Percentiles rank a stretch among this genome's conserved stretches.
Evolutionary conservation across 2,329 filamentous ascomycete genomes (phyloP).

Genomic region (Pseudogymnoascus pannorum): DNA sequence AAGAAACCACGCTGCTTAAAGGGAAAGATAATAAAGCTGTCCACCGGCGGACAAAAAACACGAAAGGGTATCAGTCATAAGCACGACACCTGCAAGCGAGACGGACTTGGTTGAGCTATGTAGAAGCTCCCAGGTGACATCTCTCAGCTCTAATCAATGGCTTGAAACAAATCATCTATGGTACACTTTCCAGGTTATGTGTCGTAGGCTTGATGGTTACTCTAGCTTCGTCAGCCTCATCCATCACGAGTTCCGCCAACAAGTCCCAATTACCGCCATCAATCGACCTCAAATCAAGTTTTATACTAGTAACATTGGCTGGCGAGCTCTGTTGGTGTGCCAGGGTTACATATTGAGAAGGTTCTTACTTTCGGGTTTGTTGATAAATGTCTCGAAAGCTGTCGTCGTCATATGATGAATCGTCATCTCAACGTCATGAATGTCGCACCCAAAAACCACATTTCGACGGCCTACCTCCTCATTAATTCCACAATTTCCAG

Average conservation of each 20-base stretch:
- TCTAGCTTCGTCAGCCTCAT: background rate
- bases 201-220: background rate
- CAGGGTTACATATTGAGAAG: background rate
- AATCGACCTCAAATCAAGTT: background rate
- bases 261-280: background rate
- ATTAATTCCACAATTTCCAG: background rate
- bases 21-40: background rate
- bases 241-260: background rate
- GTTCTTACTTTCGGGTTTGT: constrained; percentile 1
- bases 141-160: background rate
- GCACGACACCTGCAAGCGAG: background rate
- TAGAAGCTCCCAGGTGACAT: background rate
- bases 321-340: background rate
- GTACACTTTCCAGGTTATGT: background rate
- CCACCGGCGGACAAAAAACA: background rate
- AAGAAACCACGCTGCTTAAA: background rate
- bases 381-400: constrained; percentile 4
- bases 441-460: background rate
- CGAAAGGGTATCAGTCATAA: background rate
- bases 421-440: constrained; percentile 8
- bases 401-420: constrained; percentile 3
- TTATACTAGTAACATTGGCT: background rate
- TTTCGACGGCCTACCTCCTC: background rate
- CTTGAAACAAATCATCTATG: background rate
- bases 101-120: background rate